These are phyloP conservation scores for Apophysomyces ossiformis DNA, from an alignment of 371 early-diverging fungal species.

Conservation along the genomic window DNA sequence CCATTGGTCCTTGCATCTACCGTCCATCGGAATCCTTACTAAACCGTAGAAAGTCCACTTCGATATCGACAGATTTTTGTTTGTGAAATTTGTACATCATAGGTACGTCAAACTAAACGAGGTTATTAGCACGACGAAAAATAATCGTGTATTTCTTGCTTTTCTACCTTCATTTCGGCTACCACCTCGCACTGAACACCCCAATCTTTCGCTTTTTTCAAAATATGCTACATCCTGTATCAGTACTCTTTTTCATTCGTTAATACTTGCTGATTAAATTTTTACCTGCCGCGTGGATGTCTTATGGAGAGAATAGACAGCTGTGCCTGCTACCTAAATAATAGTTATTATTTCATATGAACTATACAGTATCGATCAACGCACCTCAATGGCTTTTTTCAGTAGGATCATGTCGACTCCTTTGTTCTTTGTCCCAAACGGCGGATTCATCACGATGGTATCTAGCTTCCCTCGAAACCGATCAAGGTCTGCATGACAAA, in stretches of 20 bases:
- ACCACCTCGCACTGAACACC: constrained; percentile 75
- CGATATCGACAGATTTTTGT: constrained; percentile 76
- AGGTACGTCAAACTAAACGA: constrained; percentile 74
- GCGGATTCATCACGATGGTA: constrained; percentile 87
- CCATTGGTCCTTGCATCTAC: too few species aligned
- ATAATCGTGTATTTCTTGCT: not conserved
- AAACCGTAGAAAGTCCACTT: constrained; percentile 79
- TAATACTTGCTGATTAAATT: not conserved
- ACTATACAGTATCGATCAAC: not conserved
- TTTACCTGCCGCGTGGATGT: constrained; percentile 76
- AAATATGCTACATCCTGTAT: constrained; percentile 53
- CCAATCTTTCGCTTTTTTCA: constrained; percentile 79
- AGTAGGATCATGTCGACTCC: constrained; percentile 83
- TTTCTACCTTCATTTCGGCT: constrained; percentile 68
- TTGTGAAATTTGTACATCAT: constrained; percentile 89
- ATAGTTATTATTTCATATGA: not conserved
- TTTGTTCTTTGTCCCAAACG: constrained; percentile 83
- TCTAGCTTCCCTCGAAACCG: constrained; percentile 64
- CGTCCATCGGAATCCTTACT: constrained; percentile 33
- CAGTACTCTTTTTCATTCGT: not conserved
- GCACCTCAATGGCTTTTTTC: constrained; percentile 72
- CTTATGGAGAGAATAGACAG: constrained; percentile 86
- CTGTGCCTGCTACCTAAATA: constrained; percentile 49
- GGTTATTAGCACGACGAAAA: not conserved
- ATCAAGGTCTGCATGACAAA: constrained; percentile 37